Percentiles rank a stretch among this genome's conserved stretches.
Conservation (phyloP, 441 rosid genomes). For the Lepidium campestre region DNA sequence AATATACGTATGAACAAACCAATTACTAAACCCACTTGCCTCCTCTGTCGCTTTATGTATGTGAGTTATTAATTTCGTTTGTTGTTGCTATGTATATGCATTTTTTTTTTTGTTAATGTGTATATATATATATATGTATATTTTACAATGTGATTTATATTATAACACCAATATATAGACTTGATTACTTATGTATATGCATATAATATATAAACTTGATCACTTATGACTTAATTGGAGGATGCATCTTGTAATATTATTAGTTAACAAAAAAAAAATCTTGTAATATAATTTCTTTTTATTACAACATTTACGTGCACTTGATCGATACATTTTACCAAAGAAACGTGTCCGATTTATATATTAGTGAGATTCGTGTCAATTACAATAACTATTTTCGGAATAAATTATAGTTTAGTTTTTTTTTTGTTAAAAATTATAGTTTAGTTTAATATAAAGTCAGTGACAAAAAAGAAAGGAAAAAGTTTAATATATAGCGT, state of each 20-base stretch:
- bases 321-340: slow-evolving; percentile 10
- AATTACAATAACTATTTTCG: not conserved
- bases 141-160: too few relatives aligned
- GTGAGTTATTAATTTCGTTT: not conserved
- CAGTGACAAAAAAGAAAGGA: too few relatives aligned
- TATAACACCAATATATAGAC: not conserved
- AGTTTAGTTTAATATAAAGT: too few relatives aligned
- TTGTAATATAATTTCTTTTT: too few relatives aligned
- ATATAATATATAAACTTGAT: not conserved
- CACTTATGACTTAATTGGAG: not conserved
- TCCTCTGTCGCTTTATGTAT: not conserved
- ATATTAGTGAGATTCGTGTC: not conserved
- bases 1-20: not conserved
- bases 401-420: not conserved
- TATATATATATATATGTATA: too few relatives aligned
- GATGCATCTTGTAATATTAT: not conserved
- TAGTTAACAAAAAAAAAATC: too few relatives aligned
- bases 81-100: not conserved
- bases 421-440: too few relatives aligned
- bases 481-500: too few relatives aligned
- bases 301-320: not conserved
- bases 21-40: not conserved
- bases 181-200: not conserved
- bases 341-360: not conserved
- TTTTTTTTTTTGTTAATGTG: too few relatives aligned